A percentile compares a stretch with the other conserved stretches of the same genome.
Conservation (phyloP, 2,329 filamentous ascomycete genomes). For the Fusarium dimerum region DNA sequence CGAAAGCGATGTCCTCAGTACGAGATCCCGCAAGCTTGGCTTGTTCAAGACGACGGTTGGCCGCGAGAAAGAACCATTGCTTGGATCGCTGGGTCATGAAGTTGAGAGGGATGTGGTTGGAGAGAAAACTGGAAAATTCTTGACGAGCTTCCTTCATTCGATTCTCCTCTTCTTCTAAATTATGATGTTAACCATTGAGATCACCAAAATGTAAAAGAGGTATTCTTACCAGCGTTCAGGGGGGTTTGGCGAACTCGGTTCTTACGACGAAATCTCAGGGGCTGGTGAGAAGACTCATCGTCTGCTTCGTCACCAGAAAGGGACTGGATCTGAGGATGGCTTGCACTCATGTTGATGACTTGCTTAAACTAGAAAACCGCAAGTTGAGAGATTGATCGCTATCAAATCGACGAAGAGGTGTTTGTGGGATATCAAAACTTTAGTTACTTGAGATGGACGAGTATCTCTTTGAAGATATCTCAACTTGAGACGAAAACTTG, state of each 20-base stretch:
- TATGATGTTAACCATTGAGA: too few species aligned
- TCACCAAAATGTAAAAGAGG: too few species aligned
- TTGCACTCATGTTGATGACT: background rate
- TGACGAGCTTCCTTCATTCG: background rate
- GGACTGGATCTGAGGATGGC: background rate
- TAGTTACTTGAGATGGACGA: background rate
- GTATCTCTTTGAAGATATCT: background rate
- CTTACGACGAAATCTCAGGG: too few species aligned
- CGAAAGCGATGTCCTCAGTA: conserved; percentile 26
- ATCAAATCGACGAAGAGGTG: too few species aligned
- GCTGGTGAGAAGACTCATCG: background rate
- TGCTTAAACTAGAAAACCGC: background rate
- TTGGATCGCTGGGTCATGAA: conserved; percentile 24
- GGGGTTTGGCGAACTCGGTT: too few species aligned
- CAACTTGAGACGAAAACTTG: background rate
- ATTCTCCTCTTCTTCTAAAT: background rate
- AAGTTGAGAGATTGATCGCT: background rate
- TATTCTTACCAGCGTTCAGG: too few species aligned
- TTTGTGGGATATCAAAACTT: background rate
- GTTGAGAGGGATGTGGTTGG: conserved; percentile 17
- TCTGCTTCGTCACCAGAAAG: background rate
- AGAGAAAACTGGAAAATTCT: conserved; percentile 15
- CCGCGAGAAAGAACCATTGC: conserved; percentile 19
- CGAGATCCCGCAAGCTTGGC: conserved; percentile 17
- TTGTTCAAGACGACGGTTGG: conserved; percentile 23